Evolutionary conservation across 768 basidiomycete genomes (phyloP).

Genomic region (Artomyces pyxidatus): DNA sequence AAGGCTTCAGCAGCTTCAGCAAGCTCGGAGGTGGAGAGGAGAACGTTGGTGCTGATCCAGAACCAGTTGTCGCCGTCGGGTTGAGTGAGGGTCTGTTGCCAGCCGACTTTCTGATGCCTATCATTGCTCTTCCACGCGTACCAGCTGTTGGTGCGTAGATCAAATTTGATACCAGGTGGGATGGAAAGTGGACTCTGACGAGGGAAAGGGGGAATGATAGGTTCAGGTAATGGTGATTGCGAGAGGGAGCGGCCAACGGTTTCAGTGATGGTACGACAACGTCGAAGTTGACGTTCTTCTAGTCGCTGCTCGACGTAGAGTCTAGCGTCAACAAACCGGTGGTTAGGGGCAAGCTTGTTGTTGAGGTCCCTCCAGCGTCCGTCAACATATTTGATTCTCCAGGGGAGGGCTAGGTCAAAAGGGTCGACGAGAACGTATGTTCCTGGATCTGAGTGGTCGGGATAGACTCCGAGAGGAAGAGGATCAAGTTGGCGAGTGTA

Average conservation of each 20-base stretch:
- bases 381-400: no score
- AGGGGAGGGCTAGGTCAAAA: no score
- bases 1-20: background rate
- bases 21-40: background rate
- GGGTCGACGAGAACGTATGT: no score
- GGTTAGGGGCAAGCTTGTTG: background rate
- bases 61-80: no score
- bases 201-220: background rate
- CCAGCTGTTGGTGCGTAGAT: background rate
- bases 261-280: background rate
- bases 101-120: background rate
- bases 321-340: background rate
- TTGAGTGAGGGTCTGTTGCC: background rate
- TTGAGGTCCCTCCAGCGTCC: background rate
- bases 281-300: background rate
- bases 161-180: background rate
- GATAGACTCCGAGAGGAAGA: no score
- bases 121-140: background rate
- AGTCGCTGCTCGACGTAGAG: background rate
- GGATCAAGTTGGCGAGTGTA: no score
- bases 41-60: background rate
- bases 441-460: no score
- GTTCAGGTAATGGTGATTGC: background rate
- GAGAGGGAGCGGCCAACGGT: background rate
- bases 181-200: background rate